Evolutionary conservation across 2,329 filamentous ascomycete species (phyloP), one percentile per base, ranked within the genome.

Genomic region (Colletotrichum sp.): DNA sequence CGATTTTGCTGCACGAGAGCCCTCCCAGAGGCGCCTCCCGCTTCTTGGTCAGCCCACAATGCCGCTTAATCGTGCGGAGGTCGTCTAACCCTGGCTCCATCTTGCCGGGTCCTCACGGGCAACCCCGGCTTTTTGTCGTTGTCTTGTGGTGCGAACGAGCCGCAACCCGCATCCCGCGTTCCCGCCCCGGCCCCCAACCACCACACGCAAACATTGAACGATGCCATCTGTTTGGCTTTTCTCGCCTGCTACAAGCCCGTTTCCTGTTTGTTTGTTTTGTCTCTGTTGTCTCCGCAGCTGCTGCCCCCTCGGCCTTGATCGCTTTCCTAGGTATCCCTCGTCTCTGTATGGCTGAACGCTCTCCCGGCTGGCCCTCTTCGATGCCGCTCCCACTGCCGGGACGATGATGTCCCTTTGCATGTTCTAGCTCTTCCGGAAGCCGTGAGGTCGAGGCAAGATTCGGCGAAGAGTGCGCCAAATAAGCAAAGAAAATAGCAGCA

Each of bases 11-110:
- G 65, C 70, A 74, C 39, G 36, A 52, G 34, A 63, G 30, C 12
- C 57, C 57, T 63, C 18, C 34, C 21, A 68, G 30, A 62, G 74
- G 74, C 74, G 70, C 64, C 65, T 76, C 74, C 70, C 74, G 74
- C 70, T 66, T 67, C 70, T 69, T 62, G 60, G 65, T 76, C 74
- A 76, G 70, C 74, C 70, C 74, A 76, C 34, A 74, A 74, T 69
- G 74, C 74, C 59, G 70, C 74, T 60, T 21, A 44, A 69, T 74
- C 74, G 34, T 74, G 65, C 74, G 70, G 57, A 65, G 21, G 44
- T 69, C 70, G 74, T 65, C 70, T 57, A 74, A 76, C 36, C 24
- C 73, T 76, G 73, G 70, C 70, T 76, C 70, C 73, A 76, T 73
- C 57, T 63, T 68, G 36, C 68, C 57, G 68, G 68, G 49, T 49